These are phyloP conservation scores for Cyclotella sp. DNA, from an alignment of 108 stramenopile species.

Conservation along the genomic window DNA sequence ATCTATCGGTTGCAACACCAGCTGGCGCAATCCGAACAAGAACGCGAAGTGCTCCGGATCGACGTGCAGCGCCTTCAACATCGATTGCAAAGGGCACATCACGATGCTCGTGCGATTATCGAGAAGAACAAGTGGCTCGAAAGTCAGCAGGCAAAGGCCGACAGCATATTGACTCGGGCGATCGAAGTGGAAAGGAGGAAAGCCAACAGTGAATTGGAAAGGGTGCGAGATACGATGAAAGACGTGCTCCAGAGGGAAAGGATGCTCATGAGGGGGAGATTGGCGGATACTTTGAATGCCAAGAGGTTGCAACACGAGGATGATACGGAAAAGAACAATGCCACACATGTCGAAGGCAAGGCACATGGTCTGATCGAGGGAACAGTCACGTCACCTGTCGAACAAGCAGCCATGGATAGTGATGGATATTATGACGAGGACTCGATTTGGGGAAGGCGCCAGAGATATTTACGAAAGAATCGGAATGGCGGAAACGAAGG, in stretches of 20 bases:
- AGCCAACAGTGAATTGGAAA: conserved; percentile 33
- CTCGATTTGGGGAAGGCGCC: not conserved
- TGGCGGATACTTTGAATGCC: conserved; percentile 3
- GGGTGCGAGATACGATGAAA: conserved; percentile 31
- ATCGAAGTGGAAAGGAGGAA: conserved; percentile 31
- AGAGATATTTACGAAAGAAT: not conserved
- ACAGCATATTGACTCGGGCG: conserved; percentile 28
- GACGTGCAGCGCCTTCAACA: conserved; percentile 31
- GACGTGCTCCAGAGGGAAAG: conserved; percentile 31
- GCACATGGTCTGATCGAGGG: not conserved
- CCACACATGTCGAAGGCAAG: not conserved
- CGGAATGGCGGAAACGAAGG: not conserved
- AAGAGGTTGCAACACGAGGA: not conserved
- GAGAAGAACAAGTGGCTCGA: conserved; percentile 38
- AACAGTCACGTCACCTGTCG: not conserved
- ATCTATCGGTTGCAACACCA: conserved; percentile 34
- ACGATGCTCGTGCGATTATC: conserved; percentile 20
- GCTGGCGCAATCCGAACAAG: conserved; percentile 40
- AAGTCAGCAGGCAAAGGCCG: conserved; percentile 31
- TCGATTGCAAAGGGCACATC: conserved; percentile 33
- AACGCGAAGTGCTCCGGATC: conserved; percentile 25
- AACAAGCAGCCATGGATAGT: not conserved
- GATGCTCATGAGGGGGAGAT: conserved; percentile 35
- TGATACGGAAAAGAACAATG: not conserved
- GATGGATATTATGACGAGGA: not conserved